These are phyloP conservation scores for Suillus clintonianus DNA, from an alignment of 768 basidiomycete species.

Conservation along the genomic window DNA sequence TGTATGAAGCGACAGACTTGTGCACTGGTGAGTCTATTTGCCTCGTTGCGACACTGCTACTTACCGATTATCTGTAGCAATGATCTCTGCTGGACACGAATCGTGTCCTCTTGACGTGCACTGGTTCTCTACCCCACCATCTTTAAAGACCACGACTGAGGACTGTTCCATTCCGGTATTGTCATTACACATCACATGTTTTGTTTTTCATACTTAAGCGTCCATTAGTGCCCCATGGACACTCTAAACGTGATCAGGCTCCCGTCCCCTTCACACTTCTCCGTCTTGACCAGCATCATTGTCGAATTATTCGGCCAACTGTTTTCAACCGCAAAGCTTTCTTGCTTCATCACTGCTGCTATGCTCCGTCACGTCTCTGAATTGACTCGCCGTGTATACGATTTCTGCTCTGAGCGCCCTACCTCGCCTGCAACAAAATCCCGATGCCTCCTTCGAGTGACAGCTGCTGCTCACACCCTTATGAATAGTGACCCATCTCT, in stretches of 20 bases:
- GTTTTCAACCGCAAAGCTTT: constrained; percentile 43
- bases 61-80: neutral
- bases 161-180: constrained; percentile 36
- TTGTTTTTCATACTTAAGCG: neutral
- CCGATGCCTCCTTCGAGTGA: constrained; percentile 42
- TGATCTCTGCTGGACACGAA: constrained; percentile 19
- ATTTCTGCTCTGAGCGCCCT: constrained; percentile 42
- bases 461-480: constrained; percentile 32
- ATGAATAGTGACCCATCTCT: constrained; percentile 23
- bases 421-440: constrained; percentile 35
- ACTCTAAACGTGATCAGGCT: constrained; percentile 39
- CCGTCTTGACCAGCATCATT: constrained; percentile 48
- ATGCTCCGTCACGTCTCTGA: constrained; percentile 44
- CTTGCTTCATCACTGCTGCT: constrained; percentile 53
- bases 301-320: constrained; percentile 45
- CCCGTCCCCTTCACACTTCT: constrained; percentile 40
- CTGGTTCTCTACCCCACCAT: constrained; percentile 41
- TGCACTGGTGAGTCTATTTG: neutral
- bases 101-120: constrained; percentile 39
- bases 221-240: constrained; percentile 8
- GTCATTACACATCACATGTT: neutral
- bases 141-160: constrained; percentile 33
- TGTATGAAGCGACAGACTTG: constrained; percentile 17
- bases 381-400: constrained; percentile 41
- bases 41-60: neutral